Base-by-base conservation (phyloP, 2,329 filamentous ascomycete genomes). In the Xylariaceae sp. region DNA sequence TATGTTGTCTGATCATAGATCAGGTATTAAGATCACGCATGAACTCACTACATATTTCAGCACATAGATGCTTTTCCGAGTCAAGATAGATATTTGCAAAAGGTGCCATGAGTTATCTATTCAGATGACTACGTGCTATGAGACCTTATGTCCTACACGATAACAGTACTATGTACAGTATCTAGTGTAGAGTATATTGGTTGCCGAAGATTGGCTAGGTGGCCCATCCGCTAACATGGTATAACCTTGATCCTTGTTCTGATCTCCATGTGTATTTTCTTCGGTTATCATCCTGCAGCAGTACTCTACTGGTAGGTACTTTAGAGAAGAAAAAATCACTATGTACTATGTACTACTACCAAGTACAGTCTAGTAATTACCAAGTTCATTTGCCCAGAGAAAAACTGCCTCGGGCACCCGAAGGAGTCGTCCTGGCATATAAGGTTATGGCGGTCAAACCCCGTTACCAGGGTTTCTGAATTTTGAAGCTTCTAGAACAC, bases 401-500 rank as follows among this genome's bases (percentile, higher is more conserved):
- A n/a, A n/a, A n/a, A n/a, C n/a, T n/a, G n/a, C n/a, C n/a, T n/a
- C n/a, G n/a, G n/a, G n/a, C n/a, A n/a, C n/a, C n/a, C n/a, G n/a
- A n/a, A n/a, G n/a, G n/a, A n/a, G n/a, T n/a, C n/a, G n/a, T n/a
- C n/a, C n/a, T n/a, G n/a, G n/a, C n/a, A n/a, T n/a, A n/a, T n/a
- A n/a, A n/a, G n/a, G 28, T 28, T 34, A 36, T 41, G 34, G 52
- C 53, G 57, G 53, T 52, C 48, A 60, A 12, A 39, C 28, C 21
- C 23, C 28, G 24, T 16, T 41, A 14, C 17, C 33, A 33, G 19
- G 44, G 49, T 21, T 54, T 45, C 44, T 26, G 37, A 23, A 49
- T 54, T 31, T 39, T 39, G 23, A 16, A 31, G 14, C 29, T 56
- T 56, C 53, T 56, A 56, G 53, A 56, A 56, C 29, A 26, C 37